Conservation (phyloP, 2,329 filamentous ascomycete species). For the Alternaria triticina region DNA sequence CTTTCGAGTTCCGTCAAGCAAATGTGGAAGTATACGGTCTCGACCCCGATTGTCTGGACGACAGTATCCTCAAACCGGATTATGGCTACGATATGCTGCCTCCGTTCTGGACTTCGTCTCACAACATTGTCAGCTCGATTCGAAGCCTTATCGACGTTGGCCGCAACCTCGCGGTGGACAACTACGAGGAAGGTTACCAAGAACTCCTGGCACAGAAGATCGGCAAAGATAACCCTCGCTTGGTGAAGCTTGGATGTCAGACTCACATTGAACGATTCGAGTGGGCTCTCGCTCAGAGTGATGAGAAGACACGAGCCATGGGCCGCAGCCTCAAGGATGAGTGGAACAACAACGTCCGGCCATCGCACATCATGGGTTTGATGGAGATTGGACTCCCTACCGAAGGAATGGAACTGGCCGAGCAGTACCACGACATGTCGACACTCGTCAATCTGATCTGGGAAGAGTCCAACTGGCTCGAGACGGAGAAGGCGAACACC, state of each 20-base stretch:
- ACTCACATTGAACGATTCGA: constrained; percentile 65
- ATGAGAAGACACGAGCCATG: constrained; percentile 56
- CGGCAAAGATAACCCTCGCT: constrained; percentile 50
- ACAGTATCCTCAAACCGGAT: constrained; percentile 50
- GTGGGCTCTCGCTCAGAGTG: constrained; percentile 63
- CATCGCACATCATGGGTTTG: constrained; percentile 51
- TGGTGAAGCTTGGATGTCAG: constrained; percentile 65
- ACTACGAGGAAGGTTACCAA: constrained; percentile 45
- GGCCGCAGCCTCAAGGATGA: constrained; percentile 56
- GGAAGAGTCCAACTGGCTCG: constrained; percentile 53
- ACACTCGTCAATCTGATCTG: constrained; percentile 63
- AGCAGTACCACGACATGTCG: constrained; percentile 68
- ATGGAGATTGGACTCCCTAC: constrained; percentile 60
- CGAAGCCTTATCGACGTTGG: constrained; percentile 50
- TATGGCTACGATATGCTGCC: constrained; percentile 72
- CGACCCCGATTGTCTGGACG: constrained; percentile 64
- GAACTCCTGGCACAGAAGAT: constrained; percentile 55
- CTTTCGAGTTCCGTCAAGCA: constrained; percentile 73
- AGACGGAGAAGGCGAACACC: constrained; percentile 34
- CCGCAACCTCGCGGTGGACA: constrained; percentile 49
- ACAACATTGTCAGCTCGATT: constrained; percentile 51
- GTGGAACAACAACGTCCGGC: constrained; percentile 49
- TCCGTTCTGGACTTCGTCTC: constrained; percentile 84
- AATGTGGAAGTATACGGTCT: constrained; percentile 78
- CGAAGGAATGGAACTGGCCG: constrained; percentile 66